These are phyloP conservation scores for Suhomyces faveliae DNA, from an alignment of 805 yeast genomes.

Conservation along the genomic window DNA sequence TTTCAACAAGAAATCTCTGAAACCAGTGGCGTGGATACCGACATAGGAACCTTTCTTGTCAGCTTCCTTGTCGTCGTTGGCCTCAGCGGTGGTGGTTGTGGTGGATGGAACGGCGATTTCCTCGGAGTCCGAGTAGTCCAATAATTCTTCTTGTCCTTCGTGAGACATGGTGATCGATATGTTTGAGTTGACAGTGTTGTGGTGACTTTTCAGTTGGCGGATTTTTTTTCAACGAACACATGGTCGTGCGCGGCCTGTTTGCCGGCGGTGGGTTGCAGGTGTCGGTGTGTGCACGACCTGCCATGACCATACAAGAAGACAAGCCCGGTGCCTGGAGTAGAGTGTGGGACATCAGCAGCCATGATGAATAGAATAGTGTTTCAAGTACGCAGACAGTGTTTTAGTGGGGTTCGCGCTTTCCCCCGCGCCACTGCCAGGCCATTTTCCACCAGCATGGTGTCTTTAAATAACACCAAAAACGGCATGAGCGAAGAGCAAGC, in stretches of 20 bases:
- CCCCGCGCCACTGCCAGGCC: neutral
- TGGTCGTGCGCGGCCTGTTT: neutral
- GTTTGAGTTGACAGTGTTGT: neutral
- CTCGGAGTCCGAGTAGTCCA: constrained; percentile 98
- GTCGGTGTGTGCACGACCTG: neutral
- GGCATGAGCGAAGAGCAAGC: constrained; percentile 9
- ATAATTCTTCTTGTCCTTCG: constrained; percentile 98
- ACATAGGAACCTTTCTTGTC: constrained; percentile 96
- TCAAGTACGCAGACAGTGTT: neutral
- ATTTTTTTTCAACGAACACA: constrained; percentile 3
- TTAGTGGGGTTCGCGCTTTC: neutral
- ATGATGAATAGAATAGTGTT: neutral
- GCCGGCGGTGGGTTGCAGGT: neutral
- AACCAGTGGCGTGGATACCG: constrained; percentile 97
- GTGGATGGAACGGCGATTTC: constrained; percentile 74
- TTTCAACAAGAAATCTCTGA: constrained; percentile 94
- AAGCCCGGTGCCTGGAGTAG: neutral
- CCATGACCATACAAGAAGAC: neutral
- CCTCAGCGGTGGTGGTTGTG: constrained; percentile 42
- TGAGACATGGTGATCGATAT: constrained; percentile 59
- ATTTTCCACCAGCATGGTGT: neutral
- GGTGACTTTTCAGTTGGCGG: constrained; percentile 4
- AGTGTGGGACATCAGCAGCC: neutral
- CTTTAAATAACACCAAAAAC: neutral
- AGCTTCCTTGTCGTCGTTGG: constrained; percentile 56